Evolutionary conservation across 2,329 filamentous ascomycete species (phyloP), one percentile per base, ranked within the genome.

Genomic region (Tolypocladium guangdongense): DNA sequence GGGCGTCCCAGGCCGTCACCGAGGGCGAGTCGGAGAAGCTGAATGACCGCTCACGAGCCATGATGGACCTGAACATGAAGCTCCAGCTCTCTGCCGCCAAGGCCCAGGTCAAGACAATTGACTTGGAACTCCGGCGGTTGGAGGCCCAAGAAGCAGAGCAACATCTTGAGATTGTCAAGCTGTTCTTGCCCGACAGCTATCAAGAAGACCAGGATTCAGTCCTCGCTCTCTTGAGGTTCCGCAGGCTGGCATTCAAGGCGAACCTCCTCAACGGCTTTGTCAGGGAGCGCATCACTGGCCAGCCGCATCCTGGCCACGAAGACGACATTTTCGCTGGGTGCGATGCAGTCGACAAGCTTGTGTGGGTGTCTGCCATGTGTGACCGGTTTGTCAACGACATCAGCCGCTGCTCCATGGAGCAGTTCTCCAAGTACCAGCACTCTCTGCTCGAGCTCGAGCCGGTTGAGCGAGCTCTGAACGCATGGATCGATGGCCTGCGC

Each of bases 31-130:
- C 92, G 1, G 90, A 91, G 66, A 90, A 97, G 67, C 81, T 97
- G 53, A 91, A 86, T 59, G 88, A 82, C 62, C 87, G 90, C 57
- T 95, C 92, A 46, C 83, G 90, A 57, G 90, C 92, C 52, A 95
- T 99, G 86, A 88, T 96, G 82, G 92, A 99, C 64, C 79, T 99
- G 47, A 97, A 97, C 69, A 82, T 92, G 79, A 95, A 95, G 71
- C 79, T 99, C 45, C 92, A 96, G 64, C 81, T 88, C 53, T 95
- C 90, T 14, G 90, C 90, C 12, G 82, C 90, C 41, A 96, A 96
- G 74, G 87, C 92, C 3, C 92, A 96, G 67, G 85, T 89, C 63
- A 97, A 96, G 74, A 90, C 90, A 0, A 95, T 99, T 57, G 91
- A 96, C 60, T 77, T 96, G 33, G 91, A 97, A 67, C 75, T 97